phyloP scores from a whole-genome alignment of 345 rosid genomes.

The Syzygium jambos region DNA sequence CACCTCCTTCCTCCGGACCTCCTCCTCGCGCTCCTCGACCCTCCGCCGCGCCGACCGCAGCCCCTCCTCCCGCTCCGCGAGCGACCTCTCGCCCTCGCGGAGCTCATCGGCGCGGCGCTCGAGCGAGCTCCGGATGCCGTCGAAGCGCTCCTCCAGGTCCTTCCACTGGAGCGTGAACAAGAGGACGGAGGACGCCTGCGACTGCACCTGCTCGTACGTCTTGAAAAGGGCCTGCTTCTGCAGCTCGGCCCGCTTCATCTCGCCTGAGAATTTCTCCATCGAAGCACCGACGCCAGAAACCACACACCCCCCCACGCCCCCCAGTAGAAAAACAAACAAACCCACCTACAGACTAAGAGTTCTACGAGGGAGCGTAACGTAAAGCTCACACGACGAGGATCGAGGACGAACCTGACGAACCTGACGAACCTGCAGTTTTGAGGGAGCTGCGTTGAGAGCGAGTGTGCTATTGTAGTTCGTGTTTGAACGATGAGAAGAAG shows the following conservation, averaged over 20 bases:
- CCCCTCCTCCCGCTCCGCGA: neutral
- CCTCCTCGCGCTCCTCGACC: neutral
- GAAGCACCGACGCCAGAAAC: neutral
- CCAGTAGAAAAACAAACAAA: neutral
- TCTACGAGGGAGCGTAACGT: neutral
- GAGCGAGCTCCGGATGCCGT: neutral
- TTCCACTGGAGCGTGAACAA: conserved; percentile 18
- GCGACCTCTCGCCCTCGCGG: neutral
- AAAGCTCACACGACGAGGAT: neutral
- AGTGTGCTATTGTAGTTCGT: too few relatives aligned
- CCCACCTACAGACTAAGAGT: neutral
- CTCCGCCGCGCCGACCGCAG: neutral
- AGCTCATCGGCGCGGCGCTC: neutral
- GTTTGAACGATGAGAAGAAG: too few relatives aligned
- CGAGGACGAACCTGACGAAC: neutral
- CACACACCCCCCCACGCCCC: neutral
- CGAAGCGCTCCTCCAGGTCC: conserved; percentile 18
- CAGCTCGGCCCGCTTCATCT: neutral
- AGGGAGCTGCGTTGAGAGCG: too few relatives aligned
- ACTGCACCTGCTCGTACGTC: conserved; percentile 7
- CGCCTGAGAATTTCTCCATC: conserved; percentile 1
- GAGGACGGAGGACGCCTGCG: conserved; percentile 15
- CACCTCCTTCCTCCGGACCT: neutral
- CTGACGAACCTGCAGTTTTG: neutral
- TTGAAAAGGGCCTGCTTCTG: conserved; percentile 7